Conservation (phyloP, 352 stramenopile genomes). For the Lagenidium giganteum region DNA sequence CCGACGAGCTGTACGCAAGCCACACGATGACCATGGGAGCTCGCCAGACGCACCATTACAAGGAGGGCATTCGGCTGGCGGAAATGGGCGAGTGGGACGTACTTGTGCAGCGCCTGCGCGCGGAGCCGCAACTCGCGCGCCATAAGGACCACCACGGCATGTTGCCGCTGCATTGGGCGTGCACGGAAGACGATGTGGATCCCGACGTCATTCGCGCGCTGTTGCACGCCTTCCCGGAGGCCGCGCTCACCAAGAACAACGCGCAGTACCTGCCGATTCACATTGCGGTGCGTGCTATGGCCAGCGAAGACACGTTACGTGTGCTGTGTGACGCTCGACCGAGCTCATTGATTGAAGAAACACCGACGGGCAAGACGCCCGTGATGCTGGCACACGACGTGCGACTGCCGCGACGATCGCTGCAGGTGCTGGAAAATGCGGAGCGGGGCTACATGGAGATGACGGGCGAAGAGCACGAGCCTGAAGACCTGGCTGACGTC, state of each 20-base stretch:
- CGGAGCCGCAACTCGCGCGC: conserved; percentile 58
- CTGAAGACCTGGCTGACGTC: conserved; percentile 59
- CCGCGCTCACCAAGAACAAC: conserved; percentile 76
- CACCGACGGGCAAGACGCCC: conserved; percentile 63
- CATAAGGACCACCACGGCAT: conserved; percentile 84
- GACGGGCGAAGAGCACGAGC: conserved; percentile 36
- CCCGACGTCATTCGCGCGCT: conserved; percentile 50
- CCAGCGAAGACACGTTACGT: conserved; percentile 39
- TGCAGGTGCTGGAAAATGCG: conserved; percentile 63
- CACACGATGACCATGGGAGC: conserved; percentile 30
- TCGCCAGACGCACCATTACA: conserved; percentile 45
- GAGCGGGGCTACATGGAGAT: conserved; percentile 70
- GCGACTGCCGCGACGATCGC: conserved; percentile 28
- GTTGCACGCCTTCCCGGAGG: conserved; percentile 68
- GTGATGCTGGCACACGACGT: conserved; percentile 60
- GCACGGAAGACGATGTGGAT: conserved; percentile 74
- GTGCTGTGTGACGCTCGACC: conserved; percentile 61
- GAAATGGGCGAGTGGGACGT: conserved; percentile 78
- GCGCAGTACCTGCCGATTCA: conserved; percentile 81
- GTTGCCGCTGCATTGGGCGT: conserved; percentile 81
- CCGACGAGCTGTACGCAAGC: conserved; percentile 4
- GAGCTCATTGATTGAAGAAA: conserved; percentile 66
- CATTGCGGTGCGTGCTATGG: conserved; percentile 66
- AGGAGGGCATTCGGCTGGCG: conserved; percentile 73
- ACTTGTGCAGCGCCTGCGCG: conserved; percentile 49